A percentile compares a stretch with the other conserved stretches of the same genome.
Conservation (phyloP, 805 yeast species). For the Geotrichum ghanense region DNA sequence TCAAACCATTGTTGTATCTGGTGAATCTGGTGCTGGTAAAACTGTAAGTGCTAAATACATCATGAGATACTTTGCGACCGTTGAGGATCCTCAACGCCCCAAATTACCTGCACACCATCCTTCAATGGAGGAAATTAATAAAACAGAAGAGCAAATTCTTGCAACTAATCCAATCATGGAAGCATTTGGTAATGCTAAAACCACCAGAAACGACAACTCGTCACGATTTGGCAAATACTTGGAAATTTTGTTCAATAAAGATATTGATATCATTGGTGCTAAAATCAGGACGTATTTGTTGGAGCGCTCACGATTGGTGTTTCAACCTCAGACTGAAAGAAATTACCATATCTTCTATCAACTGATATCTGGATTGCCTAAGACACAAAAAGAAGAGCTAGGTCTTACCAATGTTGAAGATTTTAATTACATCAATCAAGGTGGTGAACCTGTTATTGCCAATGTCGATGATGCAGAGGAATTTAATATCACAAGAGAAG, state of each 20-base stretch:
- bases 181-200: conserved; percentile 97
- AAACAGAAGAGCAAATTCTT: conserved; percentile 84
- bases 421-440: conserved; percentile 79
- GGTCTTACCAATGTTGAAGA: conserved; percentile 55
- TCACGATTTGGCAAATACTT: conserved; percentile 95
- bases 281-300: conserved; percentile 83
- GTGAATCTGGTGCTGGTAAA: conserved; percentile 98
- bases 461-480: conserved; percentile 80
- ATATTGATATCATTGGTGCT: conserved; percentile 83
- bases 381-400: conserved; percentile 42
- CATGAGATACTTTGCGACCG: conserved; percentile 95
- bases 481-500: conserved; percentile 61
- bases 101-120: conserved; percentile 20
- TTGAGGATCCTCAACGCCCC: conserved; percentile 39
- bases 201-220: conserved; percentile 93
- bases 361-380: conserved; percentile 55
- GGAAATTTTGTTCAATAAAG: conserved; percentile 72
- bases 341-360: conserved; percentile 95
- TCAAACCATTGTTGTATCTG: conserved; percentile 93
- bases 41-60: conserved; percentile 95
- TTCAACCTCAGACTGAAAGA: conserved; percentile 84
- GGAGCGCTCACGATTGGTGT: conserved; percentile 89
- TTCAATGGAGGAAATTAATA: conserved; percentile 50
- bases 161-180: conserved; percentile 98
- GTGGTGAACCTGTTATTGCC: conserved; percentile 57